A percentile compares a stretch with the other conserved stretches of the same genome.
Evolutionary conservation across 2,329 filamentous ascomycete species (phyloP).

Genomic region (Ophiostoma pallidulum): DNA sequence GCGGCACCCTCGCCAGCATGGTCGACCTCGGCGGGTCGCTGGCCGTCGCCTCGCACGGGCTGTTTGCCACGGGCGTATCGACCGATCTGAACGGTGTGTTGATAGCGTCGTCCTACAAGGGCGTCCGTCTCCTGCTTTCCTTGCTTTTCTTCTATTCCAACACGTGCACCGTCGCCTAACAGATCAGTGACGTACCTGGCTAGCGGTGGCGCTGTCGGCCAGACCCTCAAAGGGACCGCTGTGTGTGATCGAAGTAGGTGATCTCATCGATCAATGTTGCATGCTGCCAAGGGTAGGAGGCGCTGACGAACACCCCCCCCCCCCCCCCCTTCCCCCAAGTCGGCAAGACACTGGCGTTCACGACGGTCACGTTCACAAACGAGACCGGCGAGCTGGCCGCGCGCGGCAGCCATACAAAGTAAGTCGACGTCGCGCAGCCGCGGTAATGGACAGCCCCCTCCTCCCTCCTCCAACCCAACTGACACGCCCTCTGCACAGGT

Average conservation of each 20-base stretch:
- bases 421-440: no score
- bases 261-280: no score
- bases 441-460: no score
- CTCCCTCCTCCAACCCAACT: not conserved
- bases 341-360: constrained; percentile 55
- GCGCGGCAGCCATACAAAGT: constrained; percentile 59
- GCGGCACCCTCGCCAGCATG: constrained; percentile 69
- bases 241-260: constrained; percentile 52
- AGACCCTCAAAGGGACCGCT: constrained; percentile 46
- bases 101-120: no score
- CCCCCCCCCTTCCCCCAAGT: constrained; percentile 31
- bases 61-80: constrained; percentile 54
- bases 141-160: not conserved
- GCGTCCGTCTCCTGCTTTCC: no score
- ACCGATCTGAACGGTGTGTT: constrained; percentile 54
- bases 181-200: constrained; percentile 51
- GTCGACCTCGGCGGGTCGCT: constrained; percentile 58
- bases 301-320: no score
- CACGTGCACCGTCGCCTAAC: not conserved
- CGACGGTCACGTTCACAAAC: constrained; percentile 50
- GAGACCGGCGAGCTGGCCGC: constrained; percentile 50
- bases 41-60: constrained; percentile 54
- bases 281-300: no score
- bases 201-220: constrained; percentile 47
- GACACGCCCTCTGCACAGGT: constrained; percentile 10